phyloP scores from a whole-genome alignment of 495 filamentous ascomycete species.

The Penicillium paradoxum region DNA sequence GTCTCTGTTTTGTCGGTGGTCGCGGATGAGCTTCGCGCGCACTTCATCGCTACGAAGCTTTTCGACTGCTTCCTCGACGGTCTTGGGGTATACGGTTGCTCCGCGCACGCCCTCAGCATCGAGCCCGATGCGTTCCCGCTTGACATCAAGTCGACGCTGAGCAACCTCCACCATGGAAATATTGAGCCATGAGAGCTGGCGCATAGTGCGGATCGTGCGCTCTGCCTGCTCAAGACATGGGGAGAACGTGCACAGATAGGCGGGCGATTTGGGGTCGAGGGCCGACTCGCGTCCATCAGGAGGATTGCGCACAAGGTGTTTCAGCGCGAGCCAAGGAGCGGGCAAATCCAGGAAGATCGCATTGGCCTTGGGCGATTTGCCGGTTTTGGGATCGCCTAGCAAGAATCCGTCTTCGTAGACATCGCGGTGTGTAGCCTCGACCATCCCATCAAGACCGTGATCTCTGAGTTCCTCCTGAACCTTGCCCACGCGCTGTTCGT shows the following conservation, averaged over 20 bases:
- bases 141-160: conserved; percentile 71
- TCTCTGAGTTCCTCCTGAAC: conserved; percentile 67
- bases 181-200: conserved; percentile 78
- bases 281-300: conserved; percentile 48
- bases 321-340: conserved; percentile 86
- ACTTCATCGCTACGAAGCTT: conserved; percentile 69
- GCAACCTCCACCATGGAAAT: conserved; percentile 87
- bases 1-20: conserved; percentile 11
- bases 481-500: conserved; percentile 68
- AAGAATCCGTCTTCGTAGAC: conserved; percentile 87
- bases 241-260: conserved; percentile 85
- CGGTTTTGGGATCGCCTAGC: conserved; percentile 43
- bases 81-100: conserved; percentile 54
- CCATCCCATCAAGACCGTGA: conserved; percentile 67
- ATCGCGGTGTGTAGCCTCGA: conserved; percentile 83
- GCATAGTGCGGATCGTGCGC: conserved; percentile 71
- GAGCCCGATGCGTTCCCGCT: conserved; percentile 71
- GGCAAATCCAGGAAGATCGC: conserved; percentile 91
- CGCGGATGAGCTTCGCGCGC: conserved; percentile 52
- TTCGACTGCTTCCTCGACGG: conserved; percentile 71
- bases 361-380: conserved; percentile 58
- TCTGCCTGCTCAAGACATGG: conserved; percentile 96
- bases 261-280: conserved; percentile 60
- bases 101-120: conserved; percentile 55
- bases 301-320: conserved; percentile 65